Base-by-base conservation (phyloP, 148 eudicot genomes). In the Silene latifolia region DNA sequence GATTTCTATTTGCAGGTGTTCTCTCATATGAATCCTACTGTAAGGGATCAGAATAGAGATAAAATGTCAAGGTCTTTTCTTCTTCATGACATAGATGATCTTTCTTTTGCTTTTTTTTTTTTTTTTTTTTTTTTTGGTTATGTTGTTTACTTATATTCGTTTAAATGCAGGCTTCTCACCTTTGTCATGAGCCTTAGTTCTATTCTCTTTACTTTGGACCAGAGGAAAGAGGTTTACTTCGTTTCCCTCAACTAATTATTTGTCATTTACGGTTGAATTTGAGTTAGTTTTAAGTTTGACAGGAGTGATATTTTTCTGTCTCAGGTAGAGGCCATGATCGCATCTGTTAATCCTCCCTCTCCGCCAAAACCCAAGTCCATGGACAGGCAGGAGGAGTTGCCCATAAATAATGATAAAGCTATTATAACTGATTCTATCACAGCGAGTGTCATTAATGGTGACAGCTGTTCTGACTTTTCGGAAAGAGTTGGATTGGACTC, bases 181-280 rank as follows among this genome's bases (percentile, higher is more conserved):
- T 83, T 81, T 80, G 87, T 85, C 59, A 81, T 76, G 54, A 82
- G 85, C 79, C 81, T 82, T 60, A 81, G 79, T 7, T 84, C 89
- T 79, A 76, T 80, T 73, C 80, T 90, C 46, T 89, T 94, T 77
- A 74, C 89, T 48, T 63, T 83, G 7, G 86, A 84, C 79, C 96
- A 90, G 74, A 82, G 87, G 83, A 87, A 86, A 87, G 92, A 90
- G 98, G 98, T 94, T 29, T 9, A 80, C 44, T 54, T 47, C 63
- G 14, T 15, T 3, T 51, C 69, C 64, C 19, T 29, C 35, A 13
- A 24, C 0, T 0, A 9, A 35, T 79, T 76, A 73, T 21, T 77
- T 60, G 47, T 59, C 8, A 10, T 14, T 1, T 7, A 71, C 63
- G 7, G 3, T 5, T 4, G 35, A 39, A 59, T 57, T 17, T n/a